A percentile compares a stretch with the other conserved stretches of the same genome.
Evolutionary conservation across 108 stramenopile genomes (phyloP).

Genomic region (Nitzschia sp.): DNA sequence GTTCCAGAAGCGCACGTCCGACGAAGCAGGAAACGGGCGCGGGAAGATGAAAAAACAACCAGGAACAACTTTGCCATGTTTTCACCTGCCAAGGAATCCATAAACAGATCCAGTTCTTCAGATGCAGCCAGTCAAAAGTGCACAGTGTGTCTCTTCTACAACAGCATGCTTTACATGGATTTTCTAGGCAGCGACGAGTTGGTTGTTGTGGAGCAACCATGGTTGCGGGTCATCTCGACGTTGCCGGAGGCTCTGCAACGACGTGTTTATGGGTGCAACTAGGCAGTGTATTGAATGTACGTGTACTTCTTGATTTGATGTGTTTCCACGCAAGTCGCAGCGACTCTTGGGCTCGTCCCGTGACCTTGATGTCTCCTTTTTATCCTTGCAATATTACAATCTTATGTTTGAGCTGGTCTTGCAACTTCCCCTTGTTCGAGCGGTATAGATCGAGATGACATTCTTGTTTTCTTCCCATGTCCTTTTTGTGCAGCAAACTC

Average conservation of each 20-base stretch:
- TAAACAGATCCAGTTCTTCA: background rate
- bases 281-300: background rate
- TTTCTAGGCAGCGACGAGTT: slow-evolving; percentile 70
- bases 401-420: slow-evolving; percentile 49
- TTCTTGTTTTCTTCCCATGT: slow-evolving; percentile 8
- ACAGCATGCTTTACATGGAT: slow-evolving; percentile 69
- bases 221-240: slow-evolving; percentile 70
- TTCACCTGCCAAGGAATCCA: background rate
- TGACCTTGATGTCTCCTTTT: slow-evolving; percentile 40
- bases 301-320: background rate
- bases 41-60: slow-evolving; percentile 6
- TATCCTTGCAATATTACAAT: slow-evolving; percentile 39
- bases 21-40: slow-evolving; percentile 26
- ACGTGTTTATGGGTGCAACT: slow-evolving; percentile 68
- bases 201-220: slow-evolving; percentile 85
- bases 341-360: slow-evolving; percentile 35
- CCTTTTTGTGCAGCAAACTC: background rate
- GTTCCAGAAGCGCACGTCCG: slow-evolving; percentile 65
- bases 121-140: slow-evolving; percentile 37
- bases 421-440: slow-evolving; percentile 22
- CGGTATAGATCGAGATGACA: slow-evolving; percentile 50
- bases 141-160: slow-evolving; percentile 76
- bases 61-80: slow-evolving; percentile 12
- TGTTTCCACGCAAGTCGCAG: slow-evolving; percentile 38
- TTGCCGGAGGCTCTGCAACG: slow-evolving; percentile 77